These are phyloP conservation scores for Hibiscus mutabilis DNA, from an alignment of 345 rosid genomes.

Conservation along the genomic window DNA sequence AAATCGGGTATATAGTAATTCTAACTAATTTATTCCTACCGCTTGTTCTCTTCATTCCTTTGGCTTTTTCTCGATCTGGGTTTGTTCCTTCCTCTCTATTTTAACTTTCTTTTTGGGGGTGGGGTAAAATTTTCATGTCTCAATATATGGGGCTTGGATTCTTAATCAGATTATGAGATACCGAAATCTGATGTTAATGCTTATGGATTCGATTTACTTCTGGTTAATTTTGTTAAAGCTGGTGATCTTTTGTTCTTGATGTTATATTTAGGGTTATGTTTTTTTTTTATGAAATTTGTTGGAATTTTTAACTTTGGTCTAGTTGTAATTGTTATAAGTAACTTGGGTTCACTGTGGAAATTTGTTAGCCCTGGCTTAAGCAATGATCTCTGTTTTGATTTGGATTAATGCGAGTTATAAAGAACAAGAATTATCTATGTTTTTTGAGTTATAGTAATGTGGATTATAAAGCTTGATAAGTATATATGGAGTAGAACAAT, in stretches of 20 bases:
- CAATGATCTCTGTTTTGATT: neutral
- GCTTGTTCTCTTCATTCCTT: neutral
- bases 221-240: neutral
- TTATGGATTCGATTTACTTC: neutral
- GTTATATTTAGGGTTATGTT: neutral
- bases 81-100: neutral
- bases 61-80: constrained; percentile 1
- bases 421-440: too few relatives aligned
- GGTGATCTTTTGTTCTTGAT: neutral
- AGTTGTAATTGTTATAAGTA: neutral
- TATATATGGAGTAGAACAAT: neutral
- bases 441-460: neutral
- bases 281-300: neutral
- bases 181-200: neutral
- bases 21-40: neutral
- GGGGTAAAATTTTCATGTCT: neutral
- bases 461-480: neutral
- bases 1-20: neutral
- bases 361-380: neutral
- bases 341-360: neutral
- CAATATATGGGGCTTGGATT: neutral
- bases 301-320: neutral
- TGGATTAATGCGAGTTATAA: neutral
- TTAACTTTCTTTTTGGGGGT: neutral
- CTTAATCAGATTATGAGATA: neutral